Percentiles rank a stretch among this genome's conserved stretches.
Evolutionary conservation across 2,329 filamentous ascomycete genomes (phyloP).

Genomic region (Nemania abortiva): DNA sequence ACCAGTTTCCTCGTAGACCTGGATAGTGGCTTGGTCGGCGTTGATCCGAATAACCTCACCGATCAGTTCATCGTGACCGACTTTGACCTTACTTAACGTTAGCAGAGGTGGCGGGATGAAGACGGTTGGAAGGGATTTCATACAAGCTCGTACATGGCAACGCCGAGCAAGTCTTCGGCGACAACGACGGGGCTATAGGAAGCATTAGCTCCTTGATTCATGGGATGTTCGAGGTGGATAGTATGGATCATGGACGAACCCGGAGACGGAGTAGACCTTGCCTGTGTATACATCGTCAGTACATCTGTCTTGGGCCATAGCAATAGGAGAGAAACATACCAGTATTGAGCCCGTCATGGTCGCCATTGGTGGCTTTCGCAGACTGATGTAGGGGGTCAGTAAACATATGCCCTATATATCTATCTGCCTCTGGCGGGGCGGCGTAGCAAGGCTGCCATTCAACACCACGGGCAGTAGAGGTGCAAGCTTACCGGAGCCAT

Average conservation of each 20-base stretch:
- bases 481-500: constrained; percentile 68
- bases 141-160: constrained; percentile 99
- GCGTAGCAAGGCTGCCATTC: constrained; percentile 24
- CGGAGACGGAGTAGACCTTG: constrained; percentile 73
- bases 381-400: constrained; percentile 44
- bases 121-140: constrained; percentile 49
- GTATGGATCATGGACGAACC: constrained; percentile 59
- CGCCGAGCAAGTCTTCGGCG: constrained; percentile 98
- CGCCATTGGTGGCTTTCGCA: constrained; percentile 51
- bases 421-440: constrained; percentile 30
- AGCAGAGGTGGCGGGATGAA: constrained; percentile 6
- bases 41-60: constrained; percentile 99
- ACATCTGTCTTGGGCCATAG: not conserved
- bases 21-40: constrained; percentile 93
- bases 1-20: constrained; percentile 99
- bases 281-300: constrained; percentile 54
- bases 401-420: constrained; percentile 9
- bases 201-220: constrained; percentile 50
- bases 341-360: constrained; percentile 48
- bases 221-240: not conserved
- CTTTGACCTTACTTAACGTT: constrained; percentile 75
- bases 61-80: constrained; percentile 90
- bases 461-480: constrained; percentile 35
- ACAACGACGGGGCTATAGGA: constrained; percentile 84
- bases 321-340: constrained; percentile 44